phyloP scores from a whole-genome alignment of 169 alveolate species.

The Cryptosporidium meleagridis region DNA sequence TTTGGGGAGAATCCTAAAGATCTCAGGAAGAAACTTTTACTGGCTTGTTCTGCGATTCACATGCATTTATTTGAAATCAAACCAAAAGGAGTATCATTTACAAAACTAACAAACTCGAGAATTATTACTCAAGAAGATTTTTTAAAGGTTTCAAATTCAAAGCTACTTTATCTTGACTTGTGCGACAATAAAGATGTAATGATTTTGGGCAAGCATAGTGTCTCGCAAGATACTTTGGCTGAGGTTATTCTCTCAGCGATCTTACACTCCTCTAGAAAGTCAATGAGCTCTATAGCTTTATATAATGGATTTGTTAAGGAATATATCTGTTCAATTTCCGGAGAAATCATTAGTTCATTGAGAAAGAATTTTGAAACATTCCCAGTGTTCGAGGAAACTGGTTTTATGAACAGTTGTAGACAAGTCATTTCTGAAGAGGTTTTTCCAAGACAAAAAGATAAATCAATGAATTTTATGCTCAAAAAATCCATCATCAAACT shows the following conservation, averaged over 20 bases:
- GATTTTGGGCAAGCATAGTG: neutral
- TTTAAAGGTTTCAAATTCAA: neutral
- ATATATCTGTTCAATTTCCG: constrained; percentile 25
- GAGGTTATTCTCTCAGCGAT: constrained; percentile 36
- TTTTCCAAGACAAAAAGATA: no score
- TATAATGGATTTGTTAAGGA: constrained; percentile 28
- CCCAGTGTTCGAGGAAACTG: neutral
- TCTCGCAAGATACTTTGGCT: constrained; percentile 45
- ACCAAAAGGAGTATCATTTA: neutral
- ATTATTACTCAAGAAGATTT: neutral
- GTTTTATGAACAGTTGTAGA: neutral
- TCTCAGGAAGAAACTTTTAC: constrained; percentile 13
- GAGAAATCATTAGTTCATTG: neutral
- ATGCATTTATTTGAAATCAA: constrained; percentile 16
- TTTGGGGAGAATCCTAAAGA: neutral
- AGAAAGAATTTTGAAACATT: neutral
- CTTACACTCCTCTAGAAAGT: neutral
- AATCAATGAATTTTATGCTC: neutral
- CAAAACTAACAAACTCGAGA: constrained; percentile 14
- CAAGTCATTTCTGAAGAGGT: neutral
- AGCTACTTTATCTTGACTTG: neutral
- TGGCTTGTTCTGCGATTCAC: constrained; percentile 23
- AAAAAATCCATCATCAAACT: constrained; percentile 19
- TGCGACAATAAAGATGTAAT: neutral
- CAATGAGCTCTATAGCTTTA: constrained; percentile 17